Conservation (phyloP, 352 stramenopile genomes). For the Pythium pectinolyticum region DNA sequence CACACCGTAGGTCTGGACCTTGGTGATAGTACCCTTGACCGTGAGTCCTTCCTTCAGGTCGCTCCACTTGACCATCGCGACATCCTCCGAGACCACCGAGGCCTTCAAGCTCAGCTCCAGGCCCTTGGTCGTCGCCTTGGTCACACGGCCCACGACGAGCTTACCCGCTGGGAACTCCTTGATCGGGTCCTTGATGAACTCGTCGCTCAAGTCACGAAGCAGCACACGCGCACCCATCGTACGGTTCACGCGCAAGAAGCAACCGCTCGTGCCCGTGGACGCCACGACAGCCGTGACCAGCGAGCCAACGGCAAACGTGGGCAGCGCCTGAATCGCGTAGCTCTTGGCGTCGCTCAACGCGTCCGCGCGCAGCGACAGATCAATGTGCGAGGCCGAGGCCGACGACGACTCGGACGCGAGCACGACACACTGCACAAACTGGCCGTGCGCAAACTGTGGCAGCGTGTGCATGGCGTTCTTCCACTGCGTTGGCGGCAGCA, state of each 20-base stretch:
- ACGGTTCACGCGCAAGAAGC: slow-evolving; percentile 92
- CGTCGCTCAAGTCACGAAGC: slow-evolving; percentile 94
- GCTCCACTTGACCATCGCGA: slow-evolving; percentile 82
- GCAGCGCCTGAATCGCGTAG: slow-evolving; percentile 51
- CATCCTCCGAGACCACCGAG: slow-evolving; percentile 90
- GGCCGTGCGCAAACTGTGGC: slow-evolving; percentile 59
- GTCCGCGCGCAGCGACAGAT: slow-evolving; percentile 75
- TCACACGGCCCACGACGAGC: slow-evolving; percentile 94
- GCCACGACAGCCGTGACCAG: slow-evolving; percentile 91
- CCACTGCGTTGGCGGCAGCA: slow-evolving; percentile 58
- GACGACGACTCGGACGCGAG: slow-evolving; percentile 36
- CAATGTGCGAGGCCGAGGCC: slow-evolving; percentile 42
- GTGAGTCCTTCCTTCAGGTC: slow-evolving; percentile 90
- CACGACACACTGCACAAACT: slow-evolving; percentile 77
- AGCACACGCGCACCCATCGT: slow-evolving; percentile 88
- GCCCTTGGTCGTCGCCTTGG: slow-evolving; percentile 74
- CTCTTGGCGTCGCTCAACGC: slow-evolving; percentile 49
- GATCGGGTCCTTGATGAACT: slow-evolving; percentile 92
- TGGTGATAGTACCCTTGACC: slow-evolving; percentile 94
- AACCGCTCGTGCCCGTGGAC: slow-evolving; percentile 90
- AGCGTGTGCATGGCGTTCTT: slow-evolving; percentile 69
- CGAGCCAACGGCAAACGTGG: slow-evolving; percentile 63
- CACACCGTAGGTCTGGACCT: slow-evolving; percentile 94
- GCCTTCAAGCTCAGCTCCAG: slow-evolving; percentile 94
- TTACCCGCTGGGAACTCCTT: slow-evolving; percentile 90